These are phyloP conservation scores for Puccinia polysora DNA, from an alignment of 1,284 basidiomycete species.

Conservation along the genomic window DNA sequence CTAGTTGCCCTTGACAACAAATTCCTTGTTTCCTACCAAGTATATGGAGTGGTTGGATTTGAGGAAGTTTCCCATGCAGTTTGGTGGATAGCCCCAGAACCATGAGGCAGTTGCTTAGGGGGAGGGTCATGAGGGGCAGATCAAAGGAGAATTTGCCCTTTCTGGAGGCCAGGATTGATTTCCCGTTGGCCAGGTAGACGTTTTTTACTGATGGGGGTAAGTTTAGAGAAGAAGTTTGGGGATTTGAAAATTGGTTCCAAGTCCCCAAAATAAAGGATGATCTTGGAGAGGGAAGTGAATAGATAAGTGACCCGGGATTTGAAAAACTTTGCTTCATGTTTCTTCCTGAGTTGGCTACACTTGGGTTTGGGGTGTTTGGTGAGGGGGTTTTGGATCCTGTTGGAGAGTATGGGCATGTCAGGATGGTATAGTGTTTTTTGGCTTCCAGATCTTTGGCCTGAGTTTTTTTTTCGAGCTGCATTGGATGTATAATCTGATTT, in stretches of 20 bases:
- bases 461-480: background rate
- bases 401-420: too few species aligned
- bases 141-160: background rate
- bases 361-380: too few species aligned
- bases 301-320: too few species aligned
- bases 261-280: too few species aligned
- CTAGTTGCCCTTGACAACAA: background rate
- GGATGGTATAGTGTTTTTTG: too few species aligned
- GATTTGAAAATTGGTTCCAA: too few species aligned
- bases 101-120: background rate
- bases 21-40: background rate
- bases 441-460: too few species aligned
- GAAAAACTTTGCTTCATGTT: too few species aligned
- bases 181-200: background rate
- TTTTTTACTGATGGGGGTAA: background rate
- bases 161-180: background rate
- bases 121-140: background rate
- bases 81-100: background rate
- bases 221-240: background rate
- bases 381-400: too few species aligned
- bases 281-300: too few species aligned
- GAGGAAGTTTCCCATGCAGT: background rate
- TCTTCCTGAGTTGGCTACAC: too few species aligned
- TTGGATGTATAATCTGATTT: too few species aligned
- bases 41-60: background rate